These are phyloP conservation scores for Cystobasidium ongulense DNA, from an alignment of 768 basidiomycete genomes.

Conservation along the genomic window DNA sequence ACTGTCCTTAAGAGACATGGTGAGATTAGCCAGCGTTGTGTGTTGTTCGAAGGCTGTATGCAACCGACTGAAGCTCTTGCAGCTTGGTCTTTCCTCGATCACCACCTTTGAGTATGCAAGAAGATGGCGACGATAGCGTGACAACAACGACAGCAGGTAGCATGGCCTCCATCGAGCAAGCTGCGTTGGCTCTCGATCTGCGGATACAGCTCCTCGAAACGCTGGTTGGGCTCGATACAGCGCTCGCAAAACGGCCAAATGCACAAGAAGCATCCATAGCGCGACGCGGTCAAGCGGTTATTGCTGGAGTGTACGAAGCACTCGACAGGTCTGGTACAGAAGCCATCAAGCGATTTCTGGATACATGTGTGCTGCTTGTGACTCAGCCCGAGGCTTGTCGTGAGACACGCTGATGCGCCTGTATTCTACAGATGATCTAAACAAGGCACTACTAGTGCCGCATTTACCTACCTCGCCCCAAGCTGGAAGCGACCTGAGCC, in stretches of 20 bases:
- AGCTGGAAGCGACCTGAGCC: slow-evolving; percentile 14
- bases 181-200: slow-evolving; percentile 34
- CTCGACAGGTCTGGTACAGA: slow-evolving; percentile 32
- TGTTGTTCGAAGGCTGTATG: no score
- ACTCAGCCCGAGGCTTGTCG: neutral
- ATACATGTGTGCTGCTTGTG: slow-evolving; percentile 30
- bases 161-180: neutral
- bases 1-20: neutral
- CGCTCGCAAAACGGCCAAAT: neutral
- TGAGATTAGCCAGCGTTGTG: no score
- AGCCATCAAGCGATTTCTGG: slow-evolving; percentile 37
- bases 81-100: neutral
- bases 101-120: neutral
- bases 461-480: neutral
- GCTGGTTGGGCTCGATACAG: slow-evolving; percentile 31
- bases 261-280: slow-evolving; percentile 13
- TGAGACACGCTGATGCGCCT: no score
- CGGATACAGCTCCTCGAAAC: slow-evolving; percentile 39
- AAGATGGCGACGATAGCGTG: neutral
- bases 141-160: neutral
- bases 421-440: slow-evolving; percentile 33
- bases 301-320: slow-evolving; percentile 16
- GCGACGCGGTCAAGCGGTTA: slow-evolving; percentile 8
- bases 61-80: neutral
- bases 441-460: slow-evolving; percentile 34